phyloP scores from a whole-genome alignment of 371 early-diverging fungal genomes.

The Coemansia sp. region DNA sequence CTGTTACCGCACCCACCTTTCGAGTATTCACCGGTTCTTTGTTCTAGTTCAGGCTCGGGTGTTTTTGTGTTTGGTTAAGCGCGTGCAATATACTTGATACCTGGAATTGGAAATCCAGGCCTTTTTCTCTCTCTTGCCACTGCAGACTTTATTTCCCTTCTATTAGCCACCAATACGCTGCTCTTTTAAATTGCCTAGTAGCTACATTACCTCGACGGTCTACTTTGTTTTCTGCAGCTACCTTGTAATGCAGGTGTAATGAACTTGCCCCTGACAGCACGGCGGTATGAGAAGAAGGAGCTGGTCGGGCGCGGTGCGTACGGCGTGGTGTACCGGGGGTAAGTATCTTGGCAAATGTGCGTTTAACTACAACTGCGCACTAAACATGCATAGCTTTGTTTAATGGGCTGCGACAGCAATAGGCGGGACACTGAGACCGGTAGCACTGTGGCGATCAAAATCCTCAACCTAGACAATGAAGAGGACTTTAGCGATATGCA shows the following conservation, averaged over 20 bases:
- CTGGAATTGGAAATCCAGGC: background rate
- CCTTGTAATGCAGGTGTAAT: constrained; percentile 38
- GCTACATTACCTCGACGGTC: background rate
- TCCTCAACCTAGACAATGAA: constrained; percentile 93
- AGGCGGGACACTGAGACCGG: constrained; percentile 63
- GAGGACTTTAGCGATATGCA: constrained; percentile 97
- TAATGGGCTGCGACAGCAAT: background rate
- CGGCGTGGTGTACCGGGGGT: constrained; percentile 68
- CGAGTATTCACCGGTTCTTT: background rate
- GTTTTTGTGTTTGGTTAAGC: background rate
- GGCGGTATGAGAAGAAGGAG: constrained; percentile 56
- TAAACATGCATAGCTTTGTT: no score
- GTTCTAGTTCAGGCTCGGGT: background rate
- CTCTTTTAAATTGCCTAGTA: no score
- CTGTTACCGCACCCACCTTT: background rate
- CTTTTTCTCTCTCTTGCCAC: background rate
- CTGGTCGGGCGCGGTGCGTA: constrained; percentile 68
- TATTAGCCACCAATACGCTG: background rate
- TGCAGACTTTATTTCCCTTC: background rate
- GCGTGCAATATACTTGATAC: background rate
- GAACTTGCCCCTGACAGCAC: constrained; percentile 46
- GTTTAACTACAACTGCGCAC: background rate
- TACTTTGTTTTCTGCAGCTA: background rate
- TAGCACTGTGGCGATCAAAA: constrained; percentile 90
- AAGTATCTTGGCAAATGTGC: constrained; percentile 4